Percentiles rank a stretch among this genome's conserved stretches.
Evolutionary conservation across 164 flowering plant genomes (phyloP).

Genomic region (Akebia trifoliata): DNA sequence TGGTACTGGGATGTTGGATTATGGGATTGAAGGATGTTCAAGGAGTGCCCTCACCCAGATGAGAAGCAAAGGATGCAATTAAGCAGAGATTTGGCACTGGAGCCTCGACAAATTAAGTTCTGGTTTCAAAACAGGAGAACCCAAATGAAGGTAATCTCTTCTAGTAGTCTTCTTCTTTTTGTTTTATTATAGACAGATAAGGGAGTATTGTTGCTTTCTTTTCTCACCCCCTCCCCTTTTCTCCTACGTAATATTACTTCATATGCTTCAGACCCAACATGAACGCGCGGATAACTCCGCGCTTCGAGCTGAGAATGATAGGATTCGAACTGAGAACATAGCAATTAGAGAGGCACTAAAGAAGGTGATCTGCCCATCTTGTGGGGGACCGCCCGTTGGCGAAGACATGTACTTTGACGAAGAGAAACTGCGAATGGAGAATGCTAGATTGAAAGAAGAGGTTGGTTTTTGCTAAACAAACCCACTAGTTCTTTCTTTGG

Average conservation of each 20-base stretch:
- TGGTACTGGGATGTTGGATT: no score
- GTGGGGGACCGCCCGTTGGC: slow-evolving; percentile 63
- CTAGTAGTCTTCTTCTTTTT: background rate
- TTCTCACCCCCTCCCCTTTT: background rate
- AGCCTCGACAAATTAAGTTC: slow-evolving; percentile 83
- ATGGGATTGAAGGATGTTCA: slow-evolving; percentile 56
- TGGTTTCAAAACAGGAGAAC: slow-evolving; percentile 92
- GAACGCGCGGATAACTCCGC: slow-evolving; percentile 68
- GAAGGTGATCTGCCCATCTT: slow-evolving; percentile 74
- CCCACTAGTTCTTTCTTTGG: no score
- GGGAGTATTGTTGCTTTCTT: background rate
- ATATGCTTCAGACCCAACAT: slow-evolving; percentile 50
- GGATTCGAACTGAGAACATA: slow-evolving; percentile 72
- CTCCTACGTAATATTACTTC: background rate
- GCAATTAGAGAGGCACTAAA: slow-evolving; percentile 77
- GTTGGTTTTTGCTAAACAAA: no score
- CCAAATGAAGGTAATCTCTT: slow-evolving; percentile 77
- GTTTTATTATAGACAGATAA: background rate
- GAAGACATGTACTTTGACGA: slow-evolving; percentile 72
- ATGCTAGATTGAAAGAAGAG: slow-evolving; percentile 35
- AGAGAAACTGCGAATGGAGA: slow-evolving; percentile 67
- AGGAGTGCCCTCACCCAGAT: slow-evolving; percentile 86
- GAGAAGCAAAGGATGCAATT: slow-evolving; percentile 66
- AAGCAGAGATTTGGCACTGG: slow-evolving; percentile 64
- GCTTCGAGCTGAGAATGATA: slow-evolving; percentile 72